A percentile compares a stretch with the other conserved stretches of the same genome.
phyloP scores from a whole-genome alignment of 805 yeast species.

The Sugiyamaella mastotermitis region DNA sequence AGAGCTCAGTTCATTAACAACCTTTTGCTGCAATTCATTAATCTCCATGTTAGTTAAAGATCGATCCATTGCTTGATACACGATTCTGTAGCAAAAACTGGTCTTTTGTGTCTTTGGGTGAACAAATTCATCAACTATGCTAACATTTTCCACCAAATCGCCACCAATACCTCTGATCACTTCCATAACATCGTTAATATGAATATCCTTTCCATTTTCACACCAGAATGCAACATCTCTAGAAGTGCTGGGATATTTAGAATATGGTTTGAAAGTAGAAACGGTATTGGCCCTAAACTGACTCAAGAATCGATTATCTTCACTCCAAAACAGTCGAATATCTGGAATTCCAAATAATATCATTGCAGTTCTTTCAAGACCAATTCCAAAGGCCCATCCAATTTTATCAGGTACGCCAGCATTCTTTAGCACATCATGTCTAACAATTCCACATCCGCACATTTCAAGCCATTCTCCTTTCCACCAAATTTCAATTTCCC shows the following conservation, averaged over 20 bases:
- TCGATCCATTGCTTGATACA: constrained; percentile 94
- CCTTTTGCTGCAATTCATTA: constrained; percentile 61
- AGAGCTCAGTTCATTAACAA: constrained; percentile 50
- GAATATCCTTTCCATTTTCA: constrained; percentile 37
- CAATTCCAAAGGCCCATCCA: constrained; percentile 98
- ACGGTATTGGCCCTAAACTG: constrained; percentile 70
- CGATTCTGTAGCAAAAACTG: constrained; percentile 83
- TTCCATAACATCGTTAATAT: constrained; percentile 92
- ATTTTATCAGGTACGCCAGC: constrained; percentile 60
- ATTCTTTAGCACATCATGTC: constrained; percentile 65
- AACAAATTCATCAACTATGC: constrained; percentile 68
- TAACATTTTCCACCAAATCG: constrained; percentile 82
- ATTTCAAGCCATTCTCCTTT: constrained; percentile 96
- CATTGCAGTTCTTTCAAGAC: constrained; percentile 95
- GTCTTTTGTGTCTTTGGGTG: constrained; percentile 76
- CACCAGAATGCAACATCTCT: constrained; percentile 95
- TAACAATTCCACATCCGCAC: constrained; percentile 92
- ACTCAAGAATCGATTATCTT: constrained; percentile 63
- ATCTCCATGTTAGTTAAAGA: constrained; percentile 81
- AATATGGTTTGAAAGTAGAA: constrained; percentile 74
- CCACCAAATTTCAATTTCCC: constrained; percentile 99
- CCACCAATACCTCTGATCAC: constrained; percentile 76
- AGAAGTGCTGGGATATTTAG: constrained; percentile 80
- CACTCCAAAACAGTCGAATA: constrained; percentile 87
- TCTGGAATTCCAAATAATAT: constrained; percentile 91